Evolutionary conservation across 1,284 basidiomycete genomes (phyloP).

Genomic region (Marasmius sp.): DNA sequence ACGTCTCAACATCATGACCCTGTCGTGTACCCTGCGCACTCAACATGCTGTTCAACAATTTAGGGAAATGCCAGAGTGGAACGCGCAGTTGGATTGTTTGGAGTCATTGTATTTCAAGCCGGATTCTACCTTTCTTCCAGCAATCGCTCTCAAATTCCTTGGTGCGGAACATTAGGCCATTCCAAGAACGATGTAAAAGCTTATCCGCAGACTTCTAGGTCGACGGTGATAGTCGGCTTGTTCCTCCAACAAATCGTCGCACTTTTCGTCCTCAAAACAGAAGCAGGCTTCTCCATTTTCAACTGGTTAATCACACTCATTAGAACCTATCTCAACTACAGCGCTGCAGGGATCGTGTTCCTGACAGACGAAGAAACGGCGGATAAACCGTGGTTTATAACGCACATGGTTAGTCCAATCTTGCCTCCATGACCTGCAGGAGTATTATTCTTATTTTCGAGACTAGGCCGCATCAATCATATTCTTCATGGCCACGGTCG

Average conservation of each 20-base stretch:
- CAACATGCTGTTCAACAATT: not conserved
- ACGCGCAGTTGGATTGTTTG: conserved; percentile 78
- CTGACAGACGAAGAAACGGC: conserved; percentile 72
- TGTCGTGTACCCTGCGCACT: conserved; percentile 1
- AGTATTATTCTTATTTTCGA: conserved; percentile 32
- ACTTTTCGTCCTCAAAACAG: conserved; percentile 81
- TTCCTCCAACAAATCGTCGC: conserved; percentile 82
- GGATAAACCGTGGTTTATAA: conserved; percentile 75
- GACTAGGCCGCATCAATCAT: conserved; percentile 59
- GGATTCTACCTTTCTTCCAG: conserved; percentile 67
- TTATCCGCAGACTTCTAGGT: conserved; percentile 40
- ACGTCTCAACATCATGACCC: conserved; percentile 19
- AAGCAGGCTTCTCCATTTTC: conserved; percentile 80
- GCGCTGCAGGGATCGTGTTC: conserved; percentile 66
- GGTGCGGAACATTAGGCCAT: conserved; percentile 37
- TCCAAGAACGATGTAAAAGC: not conserved
- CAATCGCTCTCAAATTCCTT: conserved; percentile 63
- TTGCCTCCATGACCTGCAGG: conserved; percentile 4
- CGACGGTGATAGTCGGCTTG: conserved; percentile 79
- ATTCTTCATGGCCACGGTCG: conserved; percentile 85
- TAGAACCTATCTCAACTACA: conserved; percentile 66
- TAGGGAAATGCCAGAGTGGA: conserved; percentile 71
- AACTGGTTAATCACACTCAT: conserved; percentile 77
- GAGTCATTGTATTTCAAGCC: conserved; percentile 74
- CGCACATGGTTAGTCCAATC: conserved; percentile 57